Evolutionary conservation across 2,329 filamentous ascomycete species (phyloP).

Genomic region (Myrmaecium sp.): DNA sequence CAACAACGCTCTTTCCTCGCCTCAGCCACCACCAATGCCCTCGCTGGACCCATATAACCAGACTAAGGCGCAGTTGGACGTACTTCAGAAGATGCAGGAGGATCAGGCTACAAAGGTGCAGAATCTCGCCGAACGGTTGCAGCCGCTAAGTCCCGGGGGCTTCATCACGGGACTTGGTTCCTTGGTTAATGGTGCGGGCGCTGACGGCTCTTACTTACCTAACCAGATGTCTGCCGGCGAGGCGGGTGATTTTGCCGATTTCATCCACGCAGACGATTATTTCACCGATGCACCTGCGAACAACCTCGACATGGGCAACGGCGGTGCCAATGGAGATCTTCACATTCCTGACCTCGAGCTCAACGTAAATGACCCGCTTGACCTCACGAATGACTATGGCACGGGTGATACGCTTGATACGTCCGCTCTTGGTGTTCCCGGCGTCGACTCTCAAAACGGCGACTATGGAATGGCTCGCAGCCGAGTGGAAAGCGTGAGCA

Average conservation of each 20-base stretch:
- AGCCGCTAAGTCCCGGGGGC: conserved; percentile 65
- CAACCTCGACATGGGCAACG: not conserved
- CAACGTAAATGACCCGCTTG: not conserved
- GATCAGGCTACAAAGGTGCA: conserved; percentile 65
- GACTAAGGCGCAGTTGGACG: conserved; percentile 60
- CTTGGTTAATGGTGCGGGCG: conserved; percentile 9
- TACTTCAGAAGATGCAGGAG: conserved; percentile 60
- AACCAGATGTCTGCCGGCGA: conserved; percentile 19
- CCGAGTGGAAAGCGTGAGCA: conserved; percentile 18
- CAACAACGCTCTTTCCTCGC: conserved; percentile 42
- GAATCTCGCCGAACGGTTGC: conserved; percentile 55
- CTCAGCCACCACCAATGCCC: conserved; percentile 36
- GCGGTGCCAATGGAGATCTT: conserved; percentile 1
- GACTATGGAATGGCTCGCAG: conserved; percentile 5
- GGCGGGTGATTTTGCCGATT: conserved; percentile 26
- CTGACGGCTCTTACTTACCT: conserved; percentile 16
- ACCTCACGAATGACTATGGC: conserved; percentile 1
- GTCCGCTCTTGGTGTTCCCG: conserved; percentile 1
- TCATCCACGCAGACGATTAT: conserved; percentile 39
- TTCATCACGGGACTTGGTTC: conserved; percentile 60
- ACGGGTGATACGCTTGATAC: conserved; percentile 1
- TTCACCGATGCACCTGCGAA: conserved; percentile 28
- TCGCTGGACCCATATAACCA: conserved; percentile 46
- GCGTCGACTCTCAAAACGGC: conserved; percentile 2
- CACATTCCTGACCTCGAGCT: conserved; percentile 1